Evolutionary conservation across 2,329 filamentous ascomycete species (phyloP).

Genomic region (Diaporthe vexans): DNA sequence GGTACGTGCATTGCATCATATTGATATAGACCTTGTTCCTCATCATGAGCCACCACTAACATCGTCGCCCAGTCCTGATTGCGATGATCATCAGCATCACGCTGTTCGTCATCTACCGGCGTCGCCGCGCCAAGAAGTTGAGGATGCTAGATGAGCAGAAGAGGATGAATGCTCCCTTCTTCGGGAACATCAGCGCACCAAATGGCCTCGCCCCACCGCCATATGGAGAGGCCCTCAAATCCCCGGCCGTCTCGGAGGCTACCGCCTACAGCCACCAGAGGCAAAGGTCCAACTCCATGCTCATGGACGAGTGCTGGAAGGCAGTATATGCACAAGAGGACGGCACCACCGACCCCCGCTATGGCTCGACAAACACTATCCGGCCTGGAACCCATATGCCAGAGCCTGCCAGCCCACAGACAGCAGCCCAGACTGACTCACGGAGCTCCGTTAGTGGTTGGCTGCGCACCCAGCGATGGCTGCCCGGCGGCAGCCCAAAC

Average conservation of each 20-base stretch:
- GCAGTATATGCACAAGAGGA: conserved; percentile 27
- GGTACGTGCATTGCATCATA: conserved; percentile 20
- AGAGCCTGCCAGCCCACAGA: conserved; percentile 1
- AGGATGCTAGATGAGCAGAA: not conserved
- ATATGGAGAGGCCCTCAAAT: conserved; percentile 31
- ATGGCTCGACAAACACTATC: not conserved
- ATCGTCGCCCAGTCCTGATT: conserved; percentile 9
- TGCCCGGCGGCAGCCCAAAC: not conserved
- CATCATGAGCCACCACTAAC: not conserved
- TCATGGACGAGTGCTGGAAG: conserved; percentile 31
- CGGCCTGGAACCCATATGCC: not conserved
- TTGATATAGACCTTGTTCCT: not conserved
- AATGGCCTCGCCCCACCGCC: conserved; percentile 36
- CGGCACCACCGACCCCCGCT: not conserved
- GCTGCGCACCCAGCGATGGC: conserved; percentile 27
- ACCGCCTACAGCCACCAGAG: conserved; percentile 13
- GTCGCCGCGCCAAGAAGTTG: not conserved
- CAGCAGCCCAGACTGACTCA: not conserved
- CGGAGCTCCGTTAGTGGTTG: conserved; percentile 11
- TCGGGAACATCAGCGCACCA: conserved; percentile 30
- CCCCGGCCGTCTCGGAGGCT: conserved; percentile 22
- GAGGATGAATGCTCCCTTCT: not conserved
- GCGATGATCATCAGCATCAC: conserved; percentile 22
- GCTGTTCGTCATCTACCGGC: conserved; percentile 8
- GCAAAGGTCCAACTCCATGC: conserved; percentile 8